Evolutionary conservation across 2,329 filamentous ascomycete genomes (phyloP), one percentile per base, ranked within the genome.

Genomic region (Pestalotiopsis sp.): DNA sequence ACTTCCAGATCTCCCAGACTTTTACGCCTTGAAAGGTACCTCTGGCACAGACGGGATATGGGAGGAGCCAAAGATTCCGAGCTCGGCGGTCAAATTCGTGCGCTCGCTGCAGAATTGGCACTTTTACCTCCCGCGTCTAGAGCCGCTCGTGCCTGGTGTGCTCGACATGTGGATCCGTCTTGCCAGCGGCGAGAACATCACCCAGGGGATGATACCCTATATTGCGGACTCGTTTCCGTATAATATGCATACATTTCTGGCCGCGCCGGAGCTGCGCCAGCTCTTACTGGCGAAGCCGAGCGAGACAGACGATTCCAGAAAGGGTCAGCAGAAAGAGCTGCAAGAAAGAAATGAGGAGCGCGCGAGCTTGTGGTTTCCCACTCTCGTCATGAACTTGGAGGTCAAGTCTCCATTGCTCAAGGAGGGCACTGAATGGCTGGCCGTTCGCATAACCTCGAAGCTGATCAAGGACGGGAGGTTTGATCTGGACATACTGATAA

Each of bases 311-410:
- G 25, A 23, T 1, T n/a, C 56, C 12, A 27, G 12, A 58, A 23
- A 27, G 1, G 3, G 65, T 70, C 2, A 64, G 67, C 1, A 70
- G 69, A 2, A 72, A 67, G 69, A 76, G 23, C 23, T 12, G 20
- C 67, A 12, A 31, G 45, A 25, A 49, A 27, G 36, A 57, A 66
- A 67, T 7, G 63, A 23, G 7, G 25, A 67, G 45, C 68, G 74
- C 12, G 57, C 61, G 2, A 39, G 6, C 14, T 89, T 89, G 73
- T 94, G 92, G 93, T 94, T 93, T 77, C 92, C 92, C 0, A 97
- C 93, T 0, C 79, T 97, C 1, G 82, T 90, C 20, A 80, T 96
- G 76, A 94, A 93, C 76, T 75, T 97, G 25, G 93, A 97, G 71
- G 83, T 94, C 52, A 96, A 95, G 83, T 93, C 91, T 77, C 78